Evolutionary conservation across 148 eudicot species (phyloP).

Genomic region (Rheum nobile): DNA sequence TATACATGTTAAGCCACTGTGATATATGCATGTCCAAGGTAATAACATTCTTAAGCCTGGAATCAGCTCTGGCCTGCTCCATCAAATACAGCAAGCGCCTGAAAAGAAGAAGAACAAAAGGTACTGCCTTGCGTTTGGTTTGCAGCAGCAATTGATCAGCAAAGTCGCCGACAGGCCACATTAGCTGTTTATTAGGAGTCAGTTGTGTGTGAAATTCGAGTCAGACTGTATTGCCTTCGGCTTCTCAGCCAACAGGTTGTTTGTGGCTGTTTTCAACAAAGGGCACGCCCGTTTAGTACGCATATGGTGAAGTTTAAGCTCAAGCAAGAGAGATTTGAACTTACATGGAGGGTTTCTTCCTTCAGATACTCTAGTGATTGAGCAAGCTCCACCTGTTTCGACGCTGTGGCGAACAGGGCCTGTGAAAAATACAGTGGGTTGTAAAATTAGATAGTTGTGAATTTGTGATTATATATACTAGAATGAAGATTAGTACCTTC

Average conservation of each 20-base stretch:
- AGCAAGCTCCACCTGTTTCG: slow-evolving; percentile 86
- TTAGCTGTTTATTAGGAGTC: background rate
- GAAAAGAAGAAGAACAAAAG: background rate
- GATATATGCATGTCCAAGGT: background rate
- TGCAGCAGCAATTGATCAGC: background rate
- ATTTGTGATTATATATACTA: no score
- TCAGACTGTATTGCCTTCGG: background rate
- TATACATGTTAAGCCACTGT: background rate
- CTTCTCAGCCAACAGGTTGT: background rate
- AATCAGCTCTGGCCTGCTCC: background rate
- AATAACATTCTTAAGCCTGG: background rate
- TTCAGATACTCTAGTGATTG: slow-evolving; percentile 65
- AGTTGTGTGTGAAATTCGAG: background rate
- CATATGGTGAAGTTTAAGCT: background rate
- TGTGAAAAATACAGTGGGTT: slow-evolving; percentile 10
- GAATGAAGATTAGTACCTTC: slow-evolving; percentile 34
- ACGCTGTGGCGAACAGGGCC: slow-evolving; percentile 81
- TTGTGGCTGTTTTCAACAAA: background rate
- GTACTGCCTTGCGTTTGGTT: background rate
- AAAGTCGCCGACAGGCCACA: background rate
- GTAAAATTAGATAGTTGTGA: background rate
- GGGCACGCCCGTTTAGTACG: no score
- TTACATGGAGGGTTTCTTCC: slow-evolving; percentile 52
- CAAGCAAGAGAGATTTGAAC: slow-evolving; percentile 11
- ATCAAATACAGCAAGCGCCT: background rate